A percentile compares a stretch with the other conserved stretches of the same genome.
phyloP scores from a whole-genome alignment of 1,284 basidiomycete genomes.

The Ustanciosporium gigantosporum region DNA sequence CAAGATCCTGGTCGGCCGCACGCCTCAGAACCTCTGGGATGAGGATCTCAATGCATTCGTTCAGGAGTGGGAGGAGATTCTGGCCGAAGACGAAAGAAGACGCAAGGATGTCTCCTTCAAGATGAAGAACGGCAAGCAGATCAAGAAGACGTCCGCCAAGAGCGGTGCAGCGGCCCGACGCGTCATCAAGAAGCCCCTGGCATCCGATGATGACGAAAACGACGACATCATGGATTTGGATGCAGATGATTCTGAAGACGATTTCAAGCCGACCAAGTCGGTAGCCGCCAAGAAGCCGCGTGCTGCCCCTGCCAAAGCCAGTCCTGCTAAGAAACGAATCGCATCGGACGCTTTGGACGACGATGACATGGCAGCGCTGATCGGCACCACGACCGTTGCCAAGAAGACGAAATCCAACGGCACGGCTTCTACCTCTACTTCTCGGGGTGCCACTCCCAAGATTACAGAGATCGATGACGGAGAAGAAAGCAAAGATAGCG shows the following conservation, averaged over 20 bases:
- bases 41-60: slow-evolving; percentile 83
- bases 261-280: slow-evolving; percentile 28
- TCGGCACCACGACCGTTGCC: slow-evolving; percentile 9
- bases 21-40: slow-evolving; percentile 87
- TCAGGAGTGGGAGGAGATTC: slow-evolving; percentile 76
- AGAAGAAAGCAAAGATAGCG: slow-evolving; percentile 9
- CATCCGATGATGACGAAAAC: slow-evolving; percentile 64
- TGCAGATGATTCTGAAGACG: slow-evolving; percentile 45
- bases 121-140: slow-evolving; percentile 66
- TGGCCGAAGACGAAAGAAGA: slow-evolving; percentile 65
- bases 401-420: slow-evolving; percentile 21
- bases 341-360: slow-evolving; percentile 33
- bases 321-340: slow-evolving; percentile 19
- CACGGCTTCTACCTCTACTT: slow-evolving; percentile 7
- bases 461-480: slow-evolving; percentile 11
- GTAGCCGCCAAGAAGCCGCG: slow-evolving; percentile 27
- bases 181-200: slow-evolving; percentile 64
- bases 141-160: slow-evolving; percentile 70
- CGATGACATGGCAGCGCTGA: slow-evolving; percentile 23
- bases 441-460: slow-evolving; percentile 31
- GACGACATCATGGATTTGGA: slow-evolving; percentile 14
- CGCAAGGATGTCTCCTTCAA: slow-evolving; percentile 65
- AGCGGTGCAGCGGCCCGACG: slow-evolving; percentile 66
- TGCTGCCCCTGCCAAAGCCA: slow-evolving; percentile 13
- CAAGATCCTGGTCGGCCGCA: slow-evolving; percentile 74